These are phyloP conservation scores for Pythium brachiatum DNA, from an alignment of 352 stramenopile genomes.

Conservation along the genomic window DNA sequence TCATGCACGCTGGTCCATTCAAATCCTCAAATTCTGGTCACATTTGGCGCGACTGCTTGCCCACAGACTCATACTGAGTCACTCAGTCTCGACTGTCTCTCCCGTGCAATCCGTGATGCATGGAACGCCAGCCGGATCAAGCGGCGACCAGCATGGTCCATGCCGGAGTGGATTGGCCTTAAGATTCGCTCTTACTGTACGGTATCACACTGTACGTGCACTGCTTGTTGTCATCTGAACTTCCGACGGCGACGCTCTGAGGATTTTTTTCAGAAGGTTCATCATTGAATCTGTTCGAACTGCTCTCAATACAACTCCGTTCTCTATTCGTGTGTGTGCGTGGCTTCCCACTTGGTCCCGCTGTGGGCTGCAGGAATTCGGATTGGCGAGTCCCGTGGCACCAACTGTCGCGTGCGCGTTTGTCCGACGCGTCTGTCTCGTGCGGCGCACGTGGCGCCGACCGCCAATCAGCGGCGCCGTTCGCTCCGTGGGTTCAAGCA, in stretches of 20 bases:
- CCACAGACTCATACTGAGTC: too few relatives aligned
- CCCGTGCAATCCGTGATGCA: background rate
- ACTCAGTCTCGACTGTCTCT: background rate
- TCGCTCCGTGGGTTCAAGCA: slow-evolving; percentile 4
- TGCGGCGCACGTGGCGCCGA: slow-evolving; percentile 6
- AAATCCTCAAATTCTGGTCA: too few relatives aligned
- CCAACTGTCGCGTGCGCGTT: background rate
- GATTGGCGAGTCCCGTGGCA: too few relatives aligned
- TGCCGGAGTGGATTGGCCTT: too few relatives aligned
- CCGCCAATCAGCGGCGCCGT: slow-evolving; percentile 16
- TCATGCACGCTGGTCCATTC: too few relatives aligned
- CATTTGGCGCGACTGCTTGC: too few relatives aligned
- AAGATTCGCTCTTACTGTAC: too few relatives aligned
- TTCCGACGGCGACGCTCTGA: background rate
- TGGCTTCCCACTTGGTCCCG: background rate
- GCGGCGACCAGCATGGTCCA: too few relatives aligned
- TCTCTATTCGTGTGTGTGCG: background rate
- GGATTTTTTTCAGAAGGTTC: slow-evolving; percentile 10
- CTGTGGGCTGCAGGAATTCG: too few relatives aligned
- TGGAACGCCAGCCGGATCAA: too few relatives aligned
- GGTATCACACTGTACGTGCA: too few relatives aligned
- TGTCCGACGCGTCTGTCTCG: slow-evolving; percentile 23
- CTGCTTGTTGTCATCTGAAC: too few relatives aligned
- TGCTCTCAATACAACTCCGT: background rate
- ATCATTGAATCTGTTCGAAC: slow-evolving; percentile 4